Conservation (phyloP, 1,284 basidiomycete species). For the Bjerkandera adusta region DNA sequence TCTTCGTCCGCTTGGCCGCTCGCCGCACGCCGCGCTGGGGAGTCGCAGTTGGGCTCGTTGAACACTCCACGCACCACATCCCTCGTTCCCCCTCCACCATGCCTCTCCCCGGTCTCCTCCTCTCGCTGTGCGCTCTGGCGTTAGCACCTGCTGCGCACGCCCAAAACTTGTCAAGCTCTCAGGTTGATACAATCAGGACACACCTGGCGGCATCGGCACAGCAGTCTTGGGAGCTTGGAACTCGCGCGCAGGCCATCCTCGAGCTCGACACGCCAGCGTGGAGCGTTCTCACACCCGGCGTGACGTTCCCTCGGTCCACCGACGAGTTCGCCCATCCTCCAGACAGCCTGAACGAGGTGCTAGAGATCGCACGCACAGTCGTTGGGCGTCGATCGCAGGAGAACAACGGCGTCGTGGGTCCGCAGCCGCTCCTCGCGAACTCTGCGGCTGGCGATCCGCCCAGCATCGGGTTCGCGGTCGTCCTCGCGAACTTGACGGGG, state of each 20-base stretch:
- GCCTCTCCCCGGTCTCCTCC: neutral
- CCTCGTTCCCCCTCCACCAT: too few relatives aligned
- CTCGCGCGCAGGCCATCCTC: constrained; percentile 67
- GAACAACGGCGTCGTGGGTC: constrained; percentile 12
- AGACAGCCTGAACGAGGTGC: constrained; percentile 48
- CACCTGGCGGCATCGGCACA: constrained; percentile 46
- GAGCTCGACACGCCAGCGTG: constrained; percentile 64
- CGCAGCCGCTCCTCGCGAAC: constrained; percentile 49
- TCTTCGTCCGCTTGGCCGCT: too few relatives aligned
- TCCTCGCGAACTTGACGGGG: constrained; percentile 76
- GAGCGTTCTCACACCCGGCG: constrained; percentile 54
- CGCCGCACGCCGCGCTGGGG: too few relatives aligned
- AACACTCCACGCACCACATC: too few relatives aligned
- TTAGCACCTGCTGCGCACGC: constrained; percentile 10
- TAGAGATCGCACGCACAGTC: constrained; percentile 54
- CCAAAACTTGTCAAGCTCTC: constrained; percentile 33
- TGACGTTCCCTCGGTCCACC: constrained; percentile 28
- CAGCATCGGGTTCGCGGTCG: constrained; percentile 75
- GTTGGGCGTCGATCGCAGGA: constrained; percentile 34
- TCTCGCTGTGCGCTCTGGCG: too few relatives aligned
- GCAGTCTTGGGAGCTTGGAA: constrained; percentile 82
- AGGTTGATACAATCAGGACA: constrained; percentile 36
- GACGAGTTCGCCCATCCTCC: constrained; percentile 35
- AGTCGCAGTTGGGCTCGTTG: too few relatives aligned
- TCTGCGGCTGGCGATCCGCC: constrained; percentile 81